phyloP scores from a whole-genome alignment of 2,329 filamentous ascomycete species.

The Trematosphaeria pertusa region DNA sequence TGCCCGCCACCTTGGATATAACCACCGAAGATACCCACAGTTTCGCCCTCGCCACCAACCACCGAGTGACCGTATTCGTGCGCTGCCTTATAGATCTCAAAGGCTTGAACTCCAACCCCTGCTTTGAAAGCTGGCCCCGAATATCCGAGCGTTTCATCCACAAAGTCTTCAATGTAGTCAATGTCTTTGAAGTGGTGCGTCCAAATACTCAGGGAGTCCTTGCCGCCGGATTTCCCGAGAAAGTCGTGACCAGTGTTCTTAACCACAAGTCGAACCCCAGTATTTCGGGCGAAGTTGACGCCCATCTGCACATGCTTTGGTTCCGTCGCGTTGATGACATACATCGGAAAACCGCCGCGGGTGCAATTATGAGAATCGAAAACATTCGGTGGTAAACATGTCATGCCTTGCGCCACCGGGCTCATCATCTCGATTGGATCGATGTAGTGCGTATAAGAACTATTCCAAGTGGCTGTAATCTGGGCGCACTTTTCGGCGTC shows the following conservation, averaged over 20 bases:
- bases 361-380: conserved; percentile 45
- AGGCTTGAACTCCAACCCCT: conserved; percentile 62
- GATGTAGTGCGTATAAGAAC: conserved; percentile 41
- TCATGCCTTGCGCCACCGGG: conserved; percentile 47
- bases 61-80: conserved; percentile 56
- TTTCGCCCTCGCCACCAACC: conserved; percentile 59
- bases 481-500: conserved; percentile 37
- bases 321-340: conserved; percentile 46
- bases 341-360: conserved; percentile 44
- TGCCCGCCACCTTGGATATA: conserved; percentile 61
- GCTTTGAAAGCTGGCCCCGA: conserved; percentile 61
- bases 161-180: conserved; percentile 42
- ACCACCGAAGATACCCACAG: conserved; percentile 59
- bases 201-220: conserved; percentile 46
- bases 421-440: conserved; percentile 48
- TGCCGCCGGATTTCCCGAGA: conserved; percentile 43
- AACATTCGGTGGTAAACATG: conserved; percentile 43
- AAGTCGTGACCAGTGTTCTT: conserved; percentile 49
- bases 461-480: conserved; percentile 39
- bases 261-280: conserved; percentile 39
- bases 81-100: conserved; percentile 61
- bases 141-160: conserved; percentile 42
- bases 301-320: conserved; percentile 45
- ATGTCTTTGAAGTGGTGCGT: conserved; percentile 46
- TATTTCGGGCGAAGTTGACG: conserved; percentile 45